These are phyloP conservation scores for Cyberlindnera euphorbiiphila DNA, from an alignment of 805 yeast species.

Conservation along the genomic window DNA sequence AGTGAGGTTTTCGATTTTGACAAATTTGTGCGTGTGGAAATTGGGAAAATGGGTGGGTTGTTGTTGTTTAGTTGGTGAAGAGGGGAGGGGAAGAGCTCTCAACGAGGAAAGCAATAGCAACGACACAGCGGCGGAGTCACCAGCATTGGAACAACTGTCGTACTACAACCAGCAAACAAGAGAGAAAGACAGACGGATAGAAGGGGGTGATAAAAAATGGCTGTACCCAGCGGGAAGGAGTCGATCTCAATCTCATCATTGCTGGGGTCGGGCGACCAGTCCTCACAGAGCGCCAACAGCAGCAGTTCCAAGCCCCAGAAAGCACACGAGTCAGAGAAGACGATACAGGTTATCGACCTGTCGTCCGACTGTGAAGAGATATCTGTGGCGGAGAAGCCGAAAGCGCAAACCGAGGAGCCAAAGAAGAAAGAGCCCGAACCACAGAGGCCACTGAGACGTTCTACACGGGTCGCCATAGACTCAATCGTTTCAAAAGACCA, in stretches of 20 bases:
- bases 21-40: too few species aligned
- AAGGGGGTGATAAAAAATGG: too few species aligned
- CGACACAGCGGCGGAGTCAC: too few species aligned
- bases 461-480: conserved; percentile 12
- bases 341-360: background rate
- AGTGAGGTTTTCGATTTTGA: too few species aligned
- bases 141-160: too few species aligned
- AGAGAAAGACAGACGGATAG: too few species aligned
- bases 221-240: background rate
- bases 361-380: background rate
- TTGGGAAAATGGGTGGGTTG: too few species aligned
- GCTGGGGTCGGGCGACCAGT: conserved; percentile 4
- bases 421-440: conserved; percentile 5
- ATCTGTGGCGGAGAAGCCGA: background rate
- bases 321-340: background rate
- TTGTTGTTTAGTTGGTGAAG: too few species aligned
- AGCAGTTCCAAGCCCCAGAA: background rate
- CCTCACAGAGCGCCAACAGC: too few species aligned
- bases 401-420: background rate
- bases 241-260: conserved; percentile 16
- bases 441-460: conserved; percentile 6
- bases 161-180: too few species aligned
- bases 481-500: conserved; percentile 6
- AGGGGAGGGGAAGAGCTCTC: too few species aligned
- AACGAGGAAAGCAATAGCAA: too few species aligned